Evolutionary conservation across 768 basidiomycete genomes (phyloP).

Genomic region (Asterophora lycoperdoides): DNA sequence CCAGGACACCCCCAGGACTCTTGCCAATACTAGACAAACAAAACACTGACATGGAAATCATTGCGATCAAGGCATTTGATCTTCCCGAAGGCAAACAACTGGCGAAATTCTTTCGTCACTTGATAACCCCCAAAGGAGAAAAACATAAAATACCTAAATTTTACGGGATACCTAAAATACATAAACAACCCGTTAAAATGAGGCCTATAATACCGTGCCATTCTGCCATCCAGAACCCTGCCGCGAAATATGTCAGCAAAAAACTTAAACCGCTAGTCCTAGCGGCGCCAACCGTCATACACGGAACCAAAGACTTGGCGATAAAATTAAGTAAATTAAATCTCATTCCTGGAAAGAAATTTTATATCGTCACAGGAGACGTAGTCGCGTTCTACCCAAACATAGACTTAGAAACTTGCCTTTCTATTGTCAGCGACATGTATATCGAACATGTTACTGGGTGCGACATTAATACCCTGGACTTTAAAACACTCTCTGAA

Average conservation of each 20-base stretch:
- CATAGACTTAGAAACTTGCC: no score
- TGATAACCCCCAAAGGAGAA: background rate
- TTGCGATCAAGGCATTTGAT: background rate
- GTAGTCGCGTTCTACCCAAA: no score
- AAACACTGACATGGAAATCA: background rate
- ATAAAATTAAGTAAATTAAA: constrained; percentile 24
- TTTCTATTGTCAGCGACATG: no score
- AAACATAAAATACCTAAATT: constrained; percentile 5
- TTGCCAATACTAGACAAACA: background rate
- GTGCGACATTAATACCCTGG: no score
- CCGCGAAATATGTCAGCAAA: constrained; percentile 28
- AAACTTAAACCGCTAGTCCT: constrained; percentile 27
- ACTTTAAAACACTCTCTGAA: background rate
- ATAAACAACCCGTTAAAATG: constrained; percentile 27
- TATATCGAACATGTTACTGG: no score
- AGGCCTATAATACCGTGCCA: constrained; percentile 31
- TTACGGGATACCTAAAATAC: constrained; percentile 31
- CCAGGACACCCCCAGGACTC: no score
- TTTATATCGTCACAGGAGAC: no score
- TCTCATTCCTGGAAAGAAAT: no score
- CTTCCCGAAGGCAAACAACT: constrained; percentile 7
- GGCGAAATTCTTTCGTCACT: constrained; percentile 9
- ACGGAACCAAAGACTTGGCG: constrained; percentile 30
- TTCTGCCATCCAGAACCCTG: constrained; percentile 22
- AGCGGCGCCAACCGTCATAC: constrained; percentile 24